Evolutionary conservation across 2,329 filamentous ascomycete genomes (phyloP), one percentile per base, ranked within the genome.

Genomic region (Dactylellina leptospora): DNA sequence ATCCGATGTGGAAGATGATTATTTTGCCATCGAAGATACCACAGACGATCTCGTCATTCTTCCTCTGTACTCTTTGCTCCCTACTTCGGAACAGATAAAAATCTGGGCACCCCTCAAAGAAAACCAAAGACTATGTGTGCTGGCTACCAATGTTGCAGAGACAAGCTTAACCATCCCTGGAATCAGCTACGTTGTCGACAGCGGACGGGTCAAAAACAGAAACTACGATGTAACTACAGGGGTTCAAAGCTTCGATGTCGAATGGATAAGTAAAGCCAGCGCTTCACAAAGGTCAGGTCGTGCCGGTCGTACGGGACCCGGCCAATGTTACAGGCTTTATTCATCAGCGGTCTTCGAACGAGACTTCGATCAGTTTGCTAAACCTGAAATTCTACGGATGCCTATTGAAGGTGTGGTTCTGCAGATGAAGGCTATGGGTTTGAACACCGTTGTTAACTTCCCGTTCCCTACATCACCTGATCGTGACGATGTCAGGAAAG

Each of bases 251-350:
- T 99, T 96, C 78, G 90, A 96, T 76, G 87, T 99, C 58, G 90
- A 90, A 40, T 99, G 93, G 92, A 96, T 97, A 78, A 97, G 93
- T 82, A 97, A 99, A 81, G 95, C 95, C 25, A 96, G 92, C 79
- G 93, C 95, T 5, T 90, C 88, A 75, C 95, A 99, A 80, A 86
- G 95, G 79, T 88, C 92, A 69, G 95, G 95, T 81, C 91, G 95
- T 84, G 95, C 95, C 64, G 95, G 96, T 74, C 89, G 95, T 83
- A 99, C 93, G 2, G 93, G 92, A 0, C 93, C 95, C 0, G 95
- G 95, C 5, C 96, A 99, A 80, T 97, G 93, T 80, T 99, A 97
- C 81, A 84, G 92, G 63, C 81, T 99, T 3, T 99, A 96, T 80
- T 97, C 93, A 0, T 96, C 92, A 10, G 95, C 95, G 0, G 90